Base-by-base conservation (phyloP, 495 filamentous ascomycete genomes). In the Articulospora tetracladia region DNA sequence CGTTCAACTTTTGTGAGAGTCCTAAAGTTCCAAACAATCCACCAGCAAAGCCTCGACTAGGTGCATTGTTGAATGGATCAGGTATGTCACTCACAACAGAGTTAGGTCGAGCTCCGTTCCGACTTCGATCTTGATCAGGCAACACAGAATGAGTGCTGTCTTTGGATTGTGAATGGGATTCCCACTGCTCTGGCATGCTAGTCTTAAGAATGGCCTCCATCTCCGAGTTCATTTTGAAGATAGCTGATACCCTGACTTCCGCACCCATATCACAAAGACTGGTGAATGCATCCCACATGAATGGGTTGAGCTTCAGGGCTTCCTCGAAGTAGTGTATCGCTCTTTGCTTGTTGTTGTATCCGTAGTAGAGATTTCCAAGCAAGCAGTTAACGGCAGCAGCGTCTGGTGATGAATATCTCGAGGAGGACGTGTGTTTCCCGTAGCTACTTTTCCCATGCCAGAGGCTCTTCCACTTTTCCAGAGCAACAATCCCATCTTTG, bases 241-340 rank as follows among this genome's bases (percentile, higher is more conserved):
- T 89, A 67, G 93, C 96, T 20, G 85, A 76, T 41, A 92, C 84
- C 47, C 87, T 81, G 27, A 97, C 78, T 62, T 83, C 83, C 39
- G 88, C 84, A 8, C 91, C 91, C 91, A 80, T 74, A 59, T 73
- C 73, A 52, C 72, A 79, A 3, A 98, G 75, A n/a, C 81, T 86
- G 20, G 86, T 79, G 70, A 97, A 97, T 0, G 95, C 95, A 77
- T 98, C 94, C 94, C 95, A 98, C 84, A 96, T 93, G 73, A 98
- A 96, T 0, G 94, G 93, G 68, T 97, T 98, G 36, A 86, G 69
- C 71, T 92, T 96, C 53, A 98, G 76, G 8, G 94, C 86, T 58
- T 92, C 90, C 57, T 93, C 90, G 70, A 92, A 98, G 68, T 83
- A 89, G 51, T 89, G 81, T 12, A 92, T 82, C 28, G 95, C 91